Evolutionary conservation across 805 yeast species (phyloP), one percentile per base, ranked within the genome.

Genomic region (Candida gorgasii): DNA sequence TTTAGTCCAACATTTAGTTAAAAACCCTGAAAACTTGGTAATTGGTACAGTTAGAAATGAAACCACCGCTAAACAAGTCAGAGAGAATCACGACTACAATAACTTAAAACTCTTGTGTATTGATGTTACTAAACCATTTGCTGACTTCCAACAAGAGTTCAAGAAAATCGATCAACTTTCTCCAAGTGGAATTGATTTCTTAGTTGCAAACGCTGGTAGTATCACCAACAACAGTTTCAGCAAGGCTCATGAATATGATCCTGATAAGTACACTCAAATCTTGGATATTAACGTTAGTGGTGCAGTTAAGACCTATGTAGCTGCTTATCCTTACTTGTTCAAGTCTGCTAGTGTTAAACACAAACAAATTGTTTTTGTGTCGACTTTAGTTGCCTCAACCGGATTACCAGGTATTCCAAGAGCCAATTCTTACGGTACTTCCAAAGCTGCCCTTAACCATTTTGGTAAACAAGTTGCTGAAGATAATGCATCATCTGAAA

Each of bases 371-470:
- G 45, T 56, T 16, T 59, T 59, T 37, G 40, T 60, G 9, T 54
- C 68, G 6, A 49, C 59, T 14, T 12, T 35, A 8, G 61, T 52
- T 4, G 46, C 42, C 2, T 18, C 23, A 6, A 40, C 30, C 8
- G 42, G 42, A 4, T n/a, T 31, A n/a, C 26, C 14, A 12, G 14
- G 38, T 11, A 8, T 22, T 16, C 20, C 24, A 27, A 31, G 40
- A 12, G 28, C 17, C 9, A 29, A 42, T 35, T 53, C 62, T 6
- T 68, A 67, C 44, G 63, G 62, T n/a, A 54, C 55, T 5, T 66
- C 73, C 5, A 69, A 70, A 44, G 64, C 68, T 2, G 69, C 67
- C 0, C 39, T 65, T 14, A 66, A 65, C 51, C 61, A 52, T 49
- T 45, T 59, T 14, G 51, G 51, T 9, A 55, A 47, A 28, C 57